Base-by-base conservation (phyloP, 2,329 filamentous ascomycete species). In the Pseudopyrenochaeta lycopersici region DNA sequence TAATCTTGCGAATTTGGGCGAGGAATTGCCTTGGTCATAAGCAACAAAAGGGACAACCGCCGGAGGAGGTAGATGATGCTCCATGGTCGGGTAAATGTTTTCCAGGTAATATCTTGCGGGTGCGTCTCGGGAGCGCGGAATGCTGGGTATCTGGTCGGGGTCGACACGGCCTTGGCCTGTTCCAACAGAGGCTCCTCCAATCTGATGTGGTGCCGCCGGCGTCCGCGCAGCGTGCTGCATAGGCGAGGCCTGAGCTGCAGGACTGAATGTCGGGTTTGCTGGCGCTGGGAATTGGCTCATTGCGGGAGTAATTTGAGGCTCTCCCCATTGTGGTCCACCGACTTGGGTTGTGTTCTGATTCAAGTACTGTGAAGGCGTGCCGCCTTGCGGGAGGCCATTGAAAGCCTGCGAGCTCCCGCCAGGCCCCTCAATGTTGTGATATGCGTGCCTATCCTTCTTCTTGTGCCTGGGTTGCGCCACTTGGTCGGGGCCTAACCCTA, bases 1-100 rank as follows among this genome's bases (percentile, higher is more conserved):
- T 51, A 99, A 84, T 50, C 95, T 88, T 43, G 92, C 90, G 73
- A 91, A 95, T 76, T 97, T 97, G 30, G 95, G 95, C 12, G 95
- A 97, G 4, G 95, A 89, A 74, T 97, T 99, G 67, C 95, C 95
- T 76, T 99, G 95, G 68, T 99, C 95, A 67, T 88, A 91, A n/a
- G 93, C 91, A 32, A 97, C 90, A 70, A 95, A 98, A 2, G 95
- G 92, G 18, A 95, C 85, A 4, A 90, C 87, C 12, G 93, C 91
- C 2, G 95, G 92, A 41, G 95, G 95, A 10, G 95, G 93, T 2
- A 97, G 83, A 72, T 97, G 92, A 54, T 90, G 90, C 78, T 98
- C 94, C 80, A 98, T 96, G 3, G 95, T 99, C 15, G 94, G 92
- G 74, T 97, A 98, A 46, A 96, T 84, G 75, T 97, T 90, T 64